These are phyloP conservation scores for Piper betle DNA, from an alignment of 164 flowering plant species.

Conservation along the genomic window DNA sequence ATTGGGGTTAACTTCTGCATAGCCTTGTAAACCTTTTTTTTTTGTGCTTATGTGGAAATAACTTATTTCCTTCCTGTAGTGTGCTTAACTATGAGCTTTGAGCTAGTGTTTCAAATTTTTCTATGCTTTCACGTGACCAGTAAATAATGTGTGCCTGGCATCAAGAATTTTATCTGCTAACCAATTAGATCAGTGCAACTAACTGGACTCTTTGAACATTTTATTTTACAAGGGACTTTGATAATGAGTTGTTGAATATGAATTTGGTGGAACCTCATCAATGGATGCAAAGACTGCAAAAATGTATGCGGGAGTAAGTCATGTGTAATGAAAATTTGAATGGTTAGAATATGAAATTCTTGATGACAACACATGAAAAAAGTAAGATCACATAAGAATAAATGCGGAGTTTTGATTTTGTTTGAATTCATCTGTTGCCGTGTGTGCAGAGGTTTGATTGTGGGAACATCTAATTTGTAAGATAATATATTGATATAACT, in stretches of 20 bases:
- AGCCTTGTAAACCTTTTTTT: neutral
- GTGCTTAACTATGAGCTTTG: no score
- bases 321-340: neutral
- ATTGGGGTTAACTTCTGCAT: neutral
- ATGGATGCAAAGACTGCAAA: neutral
- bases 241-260: neutral
- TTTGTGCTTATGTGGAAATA: no score
- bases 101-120: no score
- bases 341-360: neutral
- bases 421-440: no score
- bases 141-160: no score
- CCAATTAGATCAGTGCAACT: no score
- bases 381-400: neutral
- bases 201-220: no score
- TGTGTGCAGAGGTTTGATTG: no score
- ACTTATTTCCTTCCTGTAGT: no score
- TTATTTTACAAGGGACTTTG: neutral
- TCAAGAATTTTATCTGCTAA: neutral
- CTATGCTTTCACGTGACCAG: no score
- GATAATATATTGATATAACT: neutral
- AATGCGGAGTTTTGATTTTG: neutral
- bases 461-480: no score
- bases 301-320: neutral
- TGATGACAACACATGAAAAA: neutral
- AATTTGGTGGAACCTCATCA: neutral